phyloP scores from a whole-genome alignment of 306 rosid genomes.

The Senna tora region DNA sequence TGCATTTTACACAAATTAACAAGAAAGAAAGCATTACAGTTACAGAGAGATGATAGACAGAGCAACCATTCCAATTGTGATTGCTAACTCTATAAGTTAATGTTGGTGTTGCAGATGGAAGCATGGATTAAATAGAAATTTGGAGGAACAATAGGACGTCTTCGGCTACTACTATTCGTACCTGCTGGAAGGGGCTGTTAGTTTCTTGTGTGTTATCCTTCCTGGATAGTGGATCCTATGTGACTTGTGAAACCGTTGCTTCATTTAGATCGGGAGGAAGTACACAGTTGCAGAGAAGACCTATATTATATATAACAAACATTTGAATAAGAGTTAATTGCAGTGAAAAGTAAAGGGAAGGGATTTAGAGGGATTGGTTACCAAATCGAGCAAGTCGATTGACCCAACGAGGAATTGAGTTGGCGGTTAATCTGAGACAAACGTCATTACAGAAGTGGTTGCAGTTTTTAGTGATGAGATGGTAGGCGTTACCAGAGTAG shows the following conservation, averaged over 20 bases:
- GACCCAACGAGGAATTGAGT: constrained; percentile 87
- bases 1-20: too few relatives aligned
- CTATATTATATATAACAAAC: too few relatives aligned
- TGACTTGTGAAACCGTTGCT: constrained; percentile 63
- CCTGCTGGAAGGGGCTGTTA: constrained; percentile 63
- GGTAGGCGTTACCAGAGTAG: constrained; percentile 79
- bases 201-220: constrained; percentile 69
- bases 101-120: too few relatives aligned
- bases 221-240: constrained; percentile 36
- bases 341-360: too few relatives aligned
- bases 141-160: constrained; percentile 52
- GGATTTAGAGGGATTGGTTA: constrained; percentile 16
- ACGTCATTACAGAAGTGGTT: constrained; percentile 87
- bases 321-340: too few relatives aligned
- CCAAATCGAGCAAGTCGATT: constrained; percentile 94
- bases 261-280: constrained; percentile 67
- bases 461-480: constrained; percentile 89
- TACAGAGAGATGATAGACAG: constrained; percentile 40
- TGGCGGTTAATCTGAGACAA: constrained; percentile 60
- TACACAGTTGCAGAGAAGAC: constrained; percentile 14
- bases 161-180: constrained; percentile 50
- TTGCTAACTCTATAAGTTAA: too few relatives aligned
- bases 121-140: too few relatives aligned
- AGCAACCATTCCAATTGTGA: constrained; percentile 41
- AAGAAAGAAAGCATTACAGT: constrained; percentile 35